These are phyloP conservation scores for Peronosclerospora sorghi DNA, from an alignment of 352 stramenopile species.

Conservation along the genomic window DNA sequence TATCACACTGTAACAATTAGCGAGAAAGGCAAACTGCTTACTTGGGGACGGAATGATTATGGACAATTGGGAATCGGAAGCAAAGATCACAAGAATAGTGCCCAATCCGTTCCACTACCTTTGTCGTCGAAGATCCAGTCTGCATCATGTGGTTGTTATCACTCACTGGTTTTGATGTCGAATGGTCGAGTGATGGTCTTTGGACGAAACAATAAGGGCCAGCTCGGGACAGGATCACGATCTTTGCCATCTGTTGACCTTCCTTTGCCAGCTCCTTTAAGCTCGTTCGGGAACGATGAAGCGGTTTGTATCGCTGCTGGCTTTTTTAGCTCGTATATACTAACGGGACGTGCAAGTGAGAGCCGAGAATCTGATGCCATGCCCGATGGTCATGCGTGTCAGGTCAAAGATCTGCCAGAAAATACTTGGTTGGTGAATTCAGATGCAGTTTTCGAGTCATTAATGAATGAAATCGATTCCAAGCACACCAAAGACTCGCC, in stretches of 20 bases:
- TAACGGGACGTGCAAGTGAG: conserved; percentile 58
- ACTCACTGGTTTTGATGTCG: conserved; percentile 63
- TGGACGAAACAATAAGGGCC: conserved; percentile 81
- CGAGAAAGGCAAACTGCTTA: conserved; percentile 77
- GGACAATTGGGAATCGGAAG: conserved; percentile 79
- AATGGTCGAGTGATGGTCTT: conserved; percentile 83
- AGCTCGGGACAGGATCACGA: conserved; percentile 61
- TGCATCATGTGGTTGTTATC: conserved; percentile 77
- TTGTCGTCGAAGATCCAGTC: conserved; percentile 67
- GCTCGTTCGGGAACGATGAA: conserved; percentile 70
- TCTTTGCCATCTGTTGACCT: conserved; percentile 75
- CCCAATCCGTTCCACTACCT: conserved; percentile 69
- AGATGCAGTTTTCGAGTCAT: conserved; percentile 67
- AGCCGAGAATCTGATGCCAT: conserved; percentile 16
- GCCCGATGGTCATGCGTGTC: conserved; percentile 22
- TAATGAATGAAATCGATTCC: conserved; percentile 83
- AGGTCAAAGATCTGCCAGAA: conserved; percentile 50
- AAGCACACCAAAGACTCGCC: conserved; percentile 16
- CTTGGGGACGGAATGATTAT: conserved; percentile 82
- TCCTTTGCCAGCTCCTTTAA: conserved; percentile 62
- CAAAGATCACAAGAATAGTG: conserved; percentile 80
- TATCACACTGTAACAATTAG: conserved; percentile 76
- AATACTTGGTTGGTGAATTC: conserved; percentile 47
- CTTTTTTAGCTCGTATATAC: conserved; percentile 85
- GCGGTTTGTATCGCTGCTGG: conserved; percentile 69